Base-by-base conservation (phyloP, 2,329 filamentous ascomycete species). In the Achaetomium macrosporum region DNA sequence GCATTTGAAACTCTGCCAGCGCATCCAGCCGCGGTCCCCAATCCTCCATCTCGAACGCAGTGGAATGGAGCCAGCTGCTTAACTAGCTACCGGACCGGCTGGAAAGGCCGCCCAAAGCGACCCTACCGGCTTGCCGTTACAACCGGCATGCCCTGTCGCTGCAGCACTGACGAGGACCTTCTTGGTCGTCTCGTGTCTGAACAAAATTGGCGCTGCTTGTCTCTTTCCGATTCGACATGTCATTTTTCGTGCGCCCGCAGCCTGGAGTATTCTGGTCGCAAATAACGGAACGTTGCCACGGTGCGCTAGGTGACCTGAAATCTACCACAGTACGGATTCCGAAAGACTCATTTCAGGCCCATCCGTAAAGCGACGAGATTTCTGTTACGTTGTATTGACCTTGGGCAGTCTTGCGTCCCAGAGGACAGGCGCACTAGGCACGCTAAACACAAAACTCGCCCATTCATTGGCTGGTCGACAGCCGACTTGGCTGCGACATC, bases 1-100 rank as follows among this genome's bases (percentile, higher is more conserved):
- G 57, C 56, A 56, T 57, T 59, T 63, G 60, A 63, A 64, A 64
- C 60, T 59, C 49, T 61, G 61, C 60, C 62, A 64, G 58, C 62
- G 59, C 60, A 64, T 62, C 54, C 53, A 59, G 46, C 56, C 57
- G 57, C 55, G 31, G 54, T 47, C 43, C 54, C 53, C 53, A 56
- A 51, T 56, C 56, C 54, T 56, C 55, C 53, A 50, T 55, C 55
- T 53, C 33, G 33, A 53, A 51, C 47, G 43, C 15, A 49, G 11
- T 36, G 33, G 33, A 10, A 37, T 8, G 50, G 16, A 37, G 41
- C 42, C 19, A 39, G 44, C 48, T 51, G 45, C 47, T 25, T 37
- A 39, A 42, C 54, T 37, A 39, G 37, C 54, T 42, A 16, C 33
- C 49, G 13, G 43, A 46, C 20, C 40, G 44, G 43, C 37, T 47